Percentiles rank a stretch among this genome's conserved stretches.
These are phyloP conservation scores for Rhododendron ovatum DNA, from an alignment of 148 eudicot genomes.

Conservation along the genomic window DNA sequence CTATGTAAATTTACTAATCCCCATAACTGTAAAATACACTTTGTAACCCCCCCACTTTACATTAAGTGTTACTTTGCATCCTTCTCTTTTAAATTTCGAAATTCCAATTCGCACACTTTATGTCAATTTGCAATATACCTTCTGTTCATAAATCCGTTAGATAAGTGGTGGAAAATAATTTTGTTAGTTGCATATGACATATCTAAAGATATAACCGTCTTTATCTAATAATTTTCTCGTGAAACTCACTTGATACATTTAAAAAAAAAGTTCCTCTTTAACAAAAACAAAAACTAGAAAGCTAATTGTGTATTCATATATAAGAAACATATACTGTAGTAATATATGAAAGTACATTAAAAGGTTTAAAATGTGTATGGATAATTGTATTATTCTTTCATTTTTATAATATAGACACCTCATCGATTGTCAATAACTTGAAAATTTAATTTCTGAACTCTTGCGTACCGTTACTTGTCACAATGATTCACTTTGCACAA, in stretches of 20 bases:
- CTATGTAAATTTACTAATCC: not conserved
- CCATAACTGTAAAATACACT: not conserved
- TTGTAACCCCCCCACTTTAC: not conserved
- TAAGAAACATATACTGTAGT: too few relatives aligned
- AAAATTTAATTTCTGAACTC: not conserved
- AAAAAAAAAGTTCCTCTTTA: not conserved
- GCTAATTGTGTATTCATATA: too few relatives aligned
- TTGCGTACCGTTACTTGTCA: not conserved
- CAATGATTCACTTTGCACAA: not conserved
- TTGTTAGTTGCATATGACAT: not conserved
- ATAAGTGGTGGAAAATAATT: too few relatives aligned
- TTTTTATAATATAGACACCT: not conserved
- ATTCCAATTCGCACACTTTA: not conserved
- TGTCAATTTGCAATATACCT: not conserved
- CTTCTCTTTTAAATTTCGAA: not conserved
- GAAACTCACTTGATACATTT: too few relatives aligned
- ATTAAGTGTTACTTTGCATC: too few relatives aligned
- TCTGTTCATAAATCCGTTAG: not conserved
- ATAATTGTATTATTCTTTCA: too few relatives aligned
- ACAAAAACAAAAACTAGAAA: not conserved
- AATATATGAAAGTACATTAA: too few relatives aligned
- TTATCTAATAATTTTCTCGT: too few relatives aligned
- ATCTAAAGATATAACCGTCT: not conserved
- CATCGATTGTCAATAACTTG: not conserved
- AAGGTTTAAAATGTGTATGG: not conserved